Conservation (phyloP, 2,329 filamentous ascomycete species). For the Pseudopyrenochaeta lycopersici region DNA sequence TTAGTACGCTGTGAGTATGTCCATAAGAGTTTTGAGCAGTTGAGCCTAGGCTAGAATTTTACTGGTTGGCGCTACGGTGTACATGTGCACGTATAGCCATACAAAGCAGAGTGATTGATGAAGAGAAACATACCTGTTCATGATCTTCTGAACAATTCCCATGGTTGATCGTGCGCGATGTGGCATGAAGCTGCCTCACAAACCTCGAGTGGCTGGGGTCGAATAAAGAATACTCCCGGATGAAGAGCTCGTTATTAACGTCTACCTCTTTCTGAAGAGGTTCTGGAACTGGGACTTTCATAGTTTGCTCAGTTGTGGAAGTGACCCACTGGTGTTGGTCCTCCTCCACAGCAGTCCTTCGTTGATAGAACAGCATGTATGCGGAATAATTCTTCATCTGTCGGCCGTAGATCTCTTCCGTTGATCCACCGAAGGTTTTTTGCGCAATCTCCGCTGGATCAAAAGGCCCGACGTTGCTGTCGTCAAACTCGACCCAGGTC, state of each 20-base stretch:
- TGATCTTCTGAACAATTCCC: constrained; percentile 61
- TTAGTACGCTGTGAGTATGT: background rate
- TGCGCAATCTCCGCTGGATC: constrained; percentile 76
- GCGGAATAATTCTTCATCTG: constrained; percentile 67
- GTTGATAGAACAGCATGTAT: constrained; percentile 98
- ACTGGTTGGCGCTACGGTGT: too few species aligned
- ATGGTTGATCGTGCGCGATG: constrained; percentile 61
- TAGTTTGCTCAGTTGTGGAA: constrained; percentile 53
- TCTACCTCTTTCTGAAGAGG: constrained; percentile 66
- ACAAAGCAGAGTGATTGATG: background rate
- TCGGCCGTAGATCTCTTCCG: constrained; percentile 39
- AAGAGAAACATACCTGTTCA: constrained; percentile 20
- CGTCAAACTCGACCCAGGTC: constrained; percentile 92
- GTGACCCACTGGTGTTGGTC: constrained; percentile 47
- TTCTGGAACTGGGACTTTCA: constrained; percentile 57
- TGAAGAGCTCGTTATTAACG: constrained; percentile 74
- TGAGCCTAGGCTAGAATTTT: background rate
- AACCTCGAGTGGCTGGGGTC: constrained; percentile 77
- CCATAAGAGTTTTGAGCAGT: too few species aligned
- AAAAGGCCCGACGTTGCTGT: constrained; percentile 81
- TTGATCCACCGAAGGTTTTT: constrained; percentile 71
- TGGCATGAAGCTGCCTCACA: constrained; percentile 68
- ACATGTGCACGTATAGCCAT: too few species aligned
- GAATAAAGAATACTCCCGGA: constrained; percentile 81
- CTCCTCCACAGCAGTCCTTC: constrained; percentile 69